phyloP scores from a whole-genome alignment of 192 early-diverging fungal genomes.

The Allomyces macrogynus region DNA sequence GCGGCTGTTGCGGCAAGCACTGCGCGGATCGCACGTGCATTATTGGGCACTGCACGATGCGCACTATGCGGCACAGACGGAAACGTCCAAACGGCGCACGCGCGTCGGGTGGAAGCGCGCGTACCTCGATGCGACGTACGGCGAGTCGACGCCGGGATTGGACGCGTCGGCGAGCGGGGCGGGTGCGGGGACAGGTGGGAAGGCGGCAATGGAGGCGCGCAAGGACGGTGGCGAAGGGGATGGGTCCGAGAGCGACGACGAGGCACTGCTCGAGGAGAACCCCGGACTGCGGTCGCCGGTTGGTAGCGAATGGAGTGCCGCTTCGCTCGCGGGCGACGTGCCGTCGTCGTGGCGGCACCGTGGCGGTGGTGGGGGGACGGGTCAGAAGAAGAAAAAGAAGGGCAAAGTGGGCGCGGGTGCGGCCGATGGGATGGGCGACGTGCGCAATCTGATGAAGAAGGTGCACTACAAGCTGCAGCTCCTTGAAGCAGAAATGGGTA shows the following conservation, averaged over 20 bases:
- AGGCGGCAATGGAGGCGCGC: background rate
- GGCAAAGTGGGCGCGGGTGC: background rate
- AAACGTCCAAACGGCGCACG: background rate
- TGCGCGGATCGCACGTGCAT: background rate
- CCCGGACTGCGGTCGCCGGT: background rate
- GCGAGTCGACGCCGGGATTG: background rate
- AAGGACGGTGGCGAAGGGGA: background rate
- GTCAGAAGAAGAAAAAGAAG: background rate
- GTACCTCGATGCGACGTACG: too few species aligned
- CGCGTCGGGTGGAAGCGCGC: background rate
- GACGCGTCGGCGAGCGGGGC: background rate
- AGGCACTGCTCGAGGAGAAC: background rate
- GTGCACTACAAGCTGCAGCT: constrained; percentile 1
- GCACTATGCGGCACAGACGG: background rate
- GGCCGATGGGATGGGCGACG: background rate
- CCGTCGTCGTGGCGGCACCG: background rate
- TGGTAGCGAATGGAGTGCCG: background rate
- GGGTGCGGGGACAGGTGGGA: background rate
- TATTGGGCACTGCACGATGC: background rate
- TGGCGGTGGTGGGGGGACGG: background rate
- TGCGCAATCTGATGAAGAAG: background rate
- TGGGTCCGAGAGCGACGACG: background rate
- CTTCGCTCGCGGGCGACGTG: background rate
- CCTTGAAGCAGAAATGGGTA: background rate
- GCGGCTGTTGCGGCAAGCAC: background rate